Evolutionary conservation across 805 yeast species (phyloP).

Genomic region (Clavispora santaluciae): DNA sequence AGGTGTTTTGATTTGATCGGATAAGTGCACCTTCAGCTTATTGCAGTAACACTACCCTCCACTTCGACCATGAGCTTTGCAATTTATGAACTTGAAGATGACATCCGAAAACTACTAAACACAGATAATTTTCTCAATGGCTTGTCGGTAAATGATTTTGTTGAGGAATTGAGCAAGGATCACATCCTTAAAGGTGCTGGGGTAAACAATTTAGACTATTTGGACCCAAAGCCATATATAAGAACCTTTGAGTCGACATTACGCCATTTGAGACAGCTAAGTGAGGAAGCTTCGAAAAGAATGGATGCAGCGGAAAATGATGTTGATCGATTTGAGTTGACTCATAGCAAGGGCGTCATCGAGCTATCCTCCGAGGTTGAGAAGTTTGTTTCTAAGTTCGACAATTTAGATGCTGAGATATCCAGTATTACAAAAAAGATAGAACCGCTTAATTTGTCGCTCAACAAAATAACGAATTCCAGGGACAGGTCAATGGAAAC

Average conservation of each 20-base stretch:
- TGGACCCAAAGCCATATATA: slow-evolving; percentile 93
- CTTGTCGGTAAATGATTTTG: slow-evolving; percentile 70
- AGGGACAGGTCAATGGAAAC: slow-evolving; percentile 71
- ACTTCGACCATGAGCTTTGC: slow-evolving; percentile 34
- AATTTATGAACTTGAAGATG: slow-evolving; percentile 61
- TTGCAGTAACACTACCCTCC: not conserved
- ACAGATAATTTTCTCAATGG: slow-evolving; percentile 64
- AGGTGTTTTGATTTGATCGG: not conserved
- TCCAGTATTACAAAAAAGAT: slow-evolving; percentile 55
- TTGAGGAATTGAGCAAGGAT: slow-evolving; percentile 72
- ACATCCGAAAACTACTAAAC: slow-evolving; percentile 50
- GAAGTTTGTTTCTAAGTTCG: slow-evolving; percentile 44
- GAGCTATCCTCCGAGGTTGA: slow-evolving; percentile 46
- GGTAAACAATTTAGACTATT: slow-evolving; percentile 46
- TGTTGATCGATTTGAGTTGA: slow-evolving; percentile 56
- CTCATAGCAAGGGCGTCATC: slow-evolving; percentile 64
- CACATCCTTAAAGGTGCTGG: slow-evolving; percentile 50
- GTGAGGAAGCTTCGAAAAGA: slow-evolving; percentile 48
- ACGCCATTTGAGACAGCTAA: slow-evolving; percentile 60
- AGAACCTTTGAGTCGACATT: slow-evolving; percentile 87
- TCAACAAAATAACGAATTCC: slow-evolving; percentile 63
- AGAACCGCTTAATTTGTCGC: slow-evolving; percentile 63
- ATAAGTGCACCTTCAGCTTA: not conserved
- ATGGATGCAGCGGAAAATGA: slow-evolving; percentile 51
- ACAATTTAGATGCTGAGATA: slow-evolving; percentile 47